These are phyloP conservation scores for Gossypium gossypioides DNA, from an alignment of 441 rosid species.

Conservation along the genomic window DNA sequence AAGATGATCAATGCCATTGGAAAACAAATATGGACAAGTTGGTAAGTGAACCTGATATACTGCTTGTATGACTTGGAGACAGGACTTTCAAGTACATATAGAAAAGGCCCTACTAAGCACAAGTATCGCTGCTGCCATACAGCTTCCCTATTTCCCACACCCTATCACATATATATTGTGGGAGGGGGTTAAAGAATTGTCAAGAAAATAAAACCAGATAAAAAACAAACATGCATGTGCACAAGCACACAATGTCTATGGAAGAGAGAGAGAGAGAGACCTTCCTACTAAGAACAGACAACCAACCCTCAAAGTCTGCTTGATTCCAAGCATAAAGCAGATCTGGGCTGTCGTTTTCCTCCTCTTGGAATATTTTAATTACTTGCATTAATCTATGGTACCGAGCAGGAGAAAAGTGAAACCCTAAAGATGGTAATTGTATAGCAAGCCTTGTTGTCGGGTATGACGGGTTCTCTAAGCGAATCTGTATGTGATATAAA, in stretches of 20 bases:
- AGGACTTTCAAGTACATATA: slow-evolving; percentile 70
- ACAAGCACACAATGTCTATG: neutral
- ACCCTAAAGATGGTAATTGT: slow-evolving; percentile 78
- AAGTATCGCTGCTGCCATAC: slow-evolving; percentile 79
- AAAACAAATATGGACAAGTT: slow-evolving; percentile 17
- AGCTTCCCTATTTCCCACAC: slow-evolving; percentile 84
- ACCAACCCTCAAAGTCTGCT: slow-evolving; percentile 96
- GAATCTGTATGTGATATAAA: slow-evolving; percentile 41
- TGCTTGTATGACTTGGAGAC: slow-evolving; percentile 75
- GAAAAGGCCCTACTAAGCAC: slow-evolving; percentile 83
- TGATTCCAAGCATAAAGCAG: slow-evolving; percentile 61
- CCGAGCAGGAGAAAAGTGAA: slow-evolving; percentile 97
- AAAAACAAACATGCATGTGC: slow-evolving; percentile 1
- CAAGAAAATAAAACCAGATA: slow-evolving; percentile 13
- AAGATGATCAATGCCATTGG: neutral
- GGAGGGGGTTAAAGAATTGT: neutral
- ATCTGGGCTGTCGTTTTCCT: slow-evolving; percentile 43
- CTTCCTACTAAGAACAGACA: slow-evolving; percentile 72
- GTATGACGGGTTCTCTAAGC: slow-evolving; percentile 64
- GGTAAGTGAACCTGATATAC: slow-evolving; percentile 56
- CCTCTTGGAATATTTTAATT: slow-evolving; percentile 58
- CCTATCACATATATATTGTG: slow-evolving; percentile 39
- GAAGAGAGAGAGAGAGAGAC: slow-evolving; percentile 27
- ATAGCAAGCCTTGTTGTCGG: slow-evolving; percentile 85
- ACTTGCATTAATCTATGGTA: slow-evolving; percentile 97